These are phyloP conservation scores for Rosa chinensis DNA, from an alignment of 306 rosid genomes.

Conservation along the genomic window DNA sequence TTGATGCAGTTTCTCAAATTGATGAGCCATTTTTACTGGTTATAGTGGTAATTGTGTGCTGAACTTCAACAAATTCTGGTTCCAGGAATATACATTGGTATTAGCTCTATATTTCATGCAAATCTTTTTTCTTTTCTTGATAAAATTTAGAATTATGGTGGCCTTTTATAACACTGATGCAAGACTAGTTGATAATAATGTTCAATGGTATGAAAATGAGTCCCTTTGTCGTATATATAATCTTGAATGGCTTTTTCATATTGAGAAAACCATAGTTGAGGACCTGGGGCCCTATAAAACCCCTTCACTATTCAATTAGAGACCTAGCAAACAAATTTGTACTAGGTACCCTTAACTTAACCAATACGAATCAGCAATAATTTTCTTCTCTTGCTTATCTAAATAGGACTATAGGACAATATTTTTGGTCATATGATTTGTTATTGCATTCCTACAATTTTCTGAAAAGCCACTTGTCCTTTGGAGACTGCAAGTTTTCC, in stretches of 20 bases:
- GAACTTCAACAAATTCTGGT: constrained; percentile 99
- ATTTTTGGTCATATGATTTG: background rate
- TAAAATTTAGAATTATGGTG: constrained; percentile 23
- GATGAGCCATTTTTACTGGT: constrained; percentile 98
- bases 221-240: background rate
- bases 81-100: constrained; percentile 97
- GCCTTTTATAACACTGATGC: constrained; percentile 19
- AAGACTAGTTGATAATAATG: constrained; percentile 22
- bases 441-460: constrained; percentile 5
- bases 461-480: background rate
- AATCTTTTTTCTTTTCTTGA: constrained; percentile 35
- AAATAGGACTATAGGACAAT: background rate
- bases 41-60: constrained; percentile 99
- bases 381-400: background rate
- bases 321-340: background rate
- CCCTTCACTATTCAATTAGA: background rate
- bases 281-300: background rate
- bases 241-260: background rate
- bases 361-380: background rate
- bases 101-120: constrained; percentile 93
- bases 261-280: background rate
- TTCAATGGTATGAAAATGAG: background rate
- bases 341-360: background rate
- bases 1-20: constrained; percentile 83
- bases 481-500: background rate